Conservation (phyloP, 1,284 basidiomycete species). For the Austropuccinia psidii region DNA sequence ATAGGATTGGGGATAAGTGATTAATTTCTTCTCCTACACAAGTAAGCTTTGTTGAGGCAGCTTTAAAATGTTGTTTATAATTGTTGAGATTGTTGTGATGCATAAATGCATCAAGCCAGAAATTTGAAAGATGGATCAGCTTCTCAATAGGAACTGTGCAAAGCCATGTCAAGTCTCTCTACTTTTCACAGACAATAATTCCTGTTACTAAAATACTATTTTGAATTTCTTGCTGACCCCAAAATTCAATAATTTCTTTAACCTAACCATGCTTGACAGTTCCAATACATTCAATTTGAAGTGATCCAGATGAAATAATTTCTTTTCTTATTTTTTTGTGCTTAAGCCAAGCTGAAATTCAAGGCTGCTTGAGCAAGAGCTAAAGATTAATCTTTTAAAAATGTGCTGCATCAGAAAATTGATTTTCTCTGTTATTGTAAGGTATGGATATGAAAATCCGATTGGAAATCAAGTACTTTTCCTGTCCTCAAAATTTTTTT, state of each 20-base stretch:
- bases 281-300: background rate
- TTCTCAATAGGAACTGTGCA: background rate
- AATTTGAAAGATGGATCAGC: background rate
- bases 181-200: background rate
- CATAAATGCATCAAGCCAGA: slow-evolving; percentile 12
- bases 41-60: background rate
- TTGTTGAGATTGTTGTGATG: background rate
- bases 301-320: background rate
- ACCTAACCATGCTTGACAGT: background rate
- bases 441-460: too few species aligned
- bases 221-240: too few species aligned
- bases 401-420: background rate
- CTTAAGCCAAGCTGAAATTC: background rate
- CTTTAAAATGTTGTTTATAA: background rate
- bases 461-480: too few species aligned
- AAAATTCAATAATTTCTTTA: background rate
- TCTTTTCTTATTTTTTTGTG: background rate
- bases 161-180: background rate
- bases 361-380: background rate
- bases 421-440: background rate
- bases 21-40: background rate
- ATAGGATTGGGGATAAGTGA: background rate
- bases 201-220: background rate
- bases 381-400: too few species aligned
- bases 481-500: too few species aligned